These are phyloP conservation scores for Penicillium crystallinum DNA, from an alignment of 495 filamentous ascomycete species.

Conservation along the genomic window DNA sequence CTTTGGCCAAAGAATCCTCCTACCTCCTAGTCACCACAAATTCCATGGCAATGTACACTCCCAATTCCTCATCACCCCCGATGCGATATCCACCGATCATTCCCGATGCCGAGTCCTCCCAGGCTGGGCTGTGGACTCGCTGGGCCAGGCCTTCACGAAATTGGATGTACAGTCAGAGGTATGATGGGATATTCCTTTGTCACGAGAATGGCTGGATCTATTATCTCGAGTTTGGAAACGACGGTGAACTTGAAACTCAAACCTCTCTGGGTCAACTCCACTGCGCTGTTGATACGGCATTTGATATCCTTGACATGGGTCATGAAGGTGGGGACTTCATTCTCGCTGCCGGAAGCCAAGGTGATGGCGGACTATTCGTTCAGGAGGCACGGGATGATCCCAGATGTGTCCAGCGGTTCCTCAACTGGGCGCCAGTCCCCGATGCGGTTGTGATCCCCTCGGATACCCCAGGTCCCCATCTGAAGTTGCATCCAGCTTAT, in stretches of 20 bases:
- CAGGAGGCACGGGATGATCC: constrained; percentile 51
- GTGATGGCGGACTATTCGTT: constrained; percentile 72
- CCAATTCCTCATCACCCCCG: constrained; percentile 36
- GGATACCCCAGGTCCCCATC: constrained; percentile 11
- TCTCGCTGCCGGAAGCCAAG: constrained; percentile 72
- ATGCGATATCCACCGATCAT: constrained; percentile 28
- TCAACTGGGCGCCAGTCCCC: constrained; percentile 78
- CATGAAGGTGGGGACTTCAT: constrained; percentile 64
- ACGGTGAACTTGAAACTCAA: constrained; percentile 33
- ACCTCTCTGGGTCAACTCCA: constrained; percentile 36
- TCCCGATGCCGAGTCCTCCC: constrained; percentile 23
- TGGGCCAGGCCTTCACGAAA: constrained; percentile 71
- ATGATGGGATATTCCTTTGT: constrained; percentile 71
- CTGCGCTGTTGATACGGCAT: constrained; percentile 43
- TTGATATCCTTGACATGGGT: constrained; percentile 45
- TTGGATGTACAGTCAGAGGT: constrained; percentile 49
- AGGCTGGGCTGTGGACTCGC: constrained; percentile 43
- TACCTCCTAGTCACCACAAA: constrained; percentile 59
- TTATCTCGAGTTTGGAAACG: constrained; percentile 57
- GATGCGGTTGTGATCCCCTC: constrained; percentile 57
- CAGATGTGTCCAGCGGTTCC: constrained; percentile 53
- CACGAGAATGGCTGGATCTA: constrained; percentile 74
- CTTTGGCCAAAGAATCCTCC: constrained; percentile 57
- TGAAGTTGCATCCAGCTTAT: constrained; percentile 8
- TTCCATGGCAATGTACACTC: constrained; percentile 56